Evolutionary conservation across 2,329 filamentous ascomycete species (phyloP).

Genomic region (Amesomyces nigricolor): DNA sequence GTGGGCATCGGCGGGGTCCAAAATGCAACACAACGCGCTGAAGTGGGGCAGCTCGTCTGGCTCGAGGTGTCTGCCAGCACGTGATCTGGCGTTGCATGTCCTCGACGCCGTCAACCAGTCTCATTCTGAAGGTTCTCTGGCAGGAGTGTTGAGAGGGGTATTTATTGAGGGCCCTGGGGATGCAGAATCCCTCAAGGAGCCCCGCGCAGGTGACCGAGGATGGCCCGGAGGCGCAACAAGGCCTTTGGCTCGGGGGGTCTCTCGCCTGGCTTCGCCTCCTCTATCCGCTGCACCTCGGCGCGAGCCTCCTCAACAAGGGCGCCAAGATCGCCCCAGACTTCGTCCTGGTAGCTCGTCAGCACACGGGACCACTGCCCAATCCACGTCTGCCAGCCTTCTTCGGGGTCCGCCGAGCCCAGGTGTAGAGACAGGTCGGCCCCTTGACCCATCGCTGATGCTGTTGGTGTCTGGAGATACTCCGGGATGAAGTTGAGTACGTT

Average conservation of each 20-base stretch:
- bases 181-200: not conserved
- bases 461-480: constrained; percentile 27
- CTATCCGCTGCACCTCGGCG: constrained; percentile 46
- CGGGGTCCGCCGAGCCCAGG: constrained; percentile 36
- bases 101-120: too few species aligned
- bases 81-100: not conserved
- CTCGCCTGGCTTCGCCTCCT: constrained; percentile 24
- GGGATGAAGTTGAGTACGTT: constrained; percentile 48
- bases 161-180: too few species aligned
- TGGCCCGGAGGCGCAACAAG: constrained; percentile 35
- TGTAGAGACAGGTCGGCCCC: constrained; percentile 27
- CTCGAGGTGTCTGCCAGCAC: not conserved
- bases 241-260: constrained; percentile 31
- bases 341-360: constrained; percentile 53
- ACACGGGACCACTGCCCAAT: constrained; percentile 52
- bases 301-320: constrained; percentile 52
- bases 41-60: not conserved
- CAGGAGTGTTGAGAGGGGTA: too few species aligned
- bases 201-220: constrained; percentile 37
- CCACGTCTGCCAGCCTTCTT: constrained; percentile 42
- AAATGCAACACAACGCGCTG: constrained; percentile 10
- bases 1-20: constrained; percentile 17
- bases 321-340: constrained; percentile 62
- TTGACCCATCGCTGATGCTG: not conserved
- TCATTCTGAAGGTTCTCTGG: too few species aligned